A percentile compares a stretch with the other conserved stretches of the same genome.
These are phyloP conservation scores for Oryza punctata DNA, from an alignment of 176 grass and related monocot genomes.

Conservation along the genomic window DNA sequence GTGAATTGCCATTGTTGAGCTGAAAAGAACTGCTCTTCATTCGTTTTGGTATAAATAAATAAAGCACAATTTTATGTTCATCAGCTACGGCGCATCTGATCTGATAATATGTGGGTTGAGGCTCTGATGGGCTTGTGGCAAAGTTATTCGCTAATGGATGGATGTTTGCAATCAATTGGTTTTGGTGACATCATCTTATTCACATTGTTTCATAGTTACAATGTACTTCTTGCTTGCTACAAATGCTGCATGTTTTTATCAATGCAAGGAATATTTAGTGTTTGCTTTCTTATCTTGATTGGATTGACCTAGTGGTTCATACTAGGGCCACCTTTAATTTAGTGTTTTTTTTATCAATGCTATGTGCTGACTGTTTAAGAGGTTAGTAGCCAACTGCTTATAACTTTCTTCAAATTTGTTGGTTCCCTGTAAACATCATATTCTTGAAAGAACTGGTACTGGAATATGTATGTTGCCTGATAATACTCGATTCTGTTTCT, in stretches of 20 bases:
- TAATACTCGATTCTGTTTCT: too few relatives aligned
- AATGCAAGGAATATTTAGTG: too few relatives aligned
- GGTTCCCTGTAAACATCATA: too few relatives aligned
- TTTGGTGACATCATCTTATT: not conserved
- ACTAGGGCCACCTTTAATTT: too few relatives aligned
- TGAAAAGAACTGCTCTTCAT: not conserved
- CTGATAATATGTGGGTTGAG: not conserved
- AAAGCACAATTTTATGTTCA: not conserved
- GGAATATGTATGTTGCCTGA: too few relatives aligned
- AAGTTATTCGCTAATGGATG: not conserved
- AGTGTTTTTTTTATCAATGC: too few relatives aligned
- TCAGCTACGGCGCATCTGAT: constrained; percentile 1
- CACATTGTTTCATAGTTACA: not conserved
- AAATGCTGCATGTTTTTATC: not conserved
- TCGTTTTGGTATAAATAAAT: not conserved
- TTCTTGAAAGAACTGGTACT: too few relatives aligned
- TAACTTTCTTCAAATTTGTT: too few relatives aligned
- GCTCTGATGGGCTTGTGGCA: not conserved
- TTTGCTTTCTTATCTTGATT: not conserved
- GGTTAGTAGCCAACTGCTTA: too few relatives aligned
- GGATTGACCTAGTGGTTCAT: not conserved
- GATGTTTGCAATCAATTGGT: not conserved
- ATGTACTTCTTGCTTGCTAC: not conserved
- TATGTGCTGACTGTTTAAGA: too few relatives aligned
- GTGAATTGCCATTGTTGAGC: constrained; percentile 1